Base-by-base conservation (phyloP, 1,139 yeast species). In the Debaryomycetaceae sp. region DNA sequence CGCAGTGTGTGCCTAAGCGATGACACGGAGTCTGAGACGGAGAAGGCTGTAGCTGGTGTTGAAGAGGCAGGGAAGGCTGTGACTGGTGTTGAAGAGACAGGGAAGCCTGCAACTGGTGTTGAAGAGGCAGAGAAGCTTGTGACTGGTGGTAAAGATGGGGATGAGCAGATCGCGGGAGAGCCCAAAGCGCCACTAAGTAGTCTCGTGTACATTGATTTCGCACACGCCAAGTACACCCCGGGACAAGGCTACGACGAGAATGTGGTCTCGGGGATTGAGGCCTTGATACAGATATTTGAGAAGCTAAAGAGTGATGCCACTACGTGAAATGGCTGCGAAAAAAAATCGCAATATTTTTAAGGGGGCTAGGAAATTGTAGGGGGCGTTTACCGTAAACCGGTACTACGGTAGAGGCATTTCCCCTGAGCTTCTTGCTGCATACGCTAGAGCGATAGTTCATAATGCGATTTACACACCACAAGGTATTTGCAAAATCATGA, bases 161-260 rank as follows among this genome's bases (percentile, higher is more conserved):
- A 30, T 3, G 32, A 37, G 4, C 42, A 38, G 12, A 43, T 36
- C 14, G 50, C 47, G 5, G 45, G 37, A 10, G 51, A 41, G 6
- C 47, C 42, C 4, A 51, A 43, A 7, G 45, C 55, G 11, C 56
- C 63, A 1, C 45, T 74, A 27, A 71, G 83, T 38, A 57, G 73
- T 5, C 59, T 85, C 27, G 64, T 74, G 27, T 44, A 87, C 32
- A 85, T 90, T 12, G 98, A 90, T 50, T 86, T 90, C 62, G 97
- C 96, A 1, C 97, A 87, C 49, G 73, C 96, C 0, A 68, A 61
- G 38, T 56, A 69, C 35, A 65, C 70, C 0, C 71, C 75, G 1
- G 82, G 80, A 0, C 38, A 65, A 32, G 93, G 93, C 0, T 68
- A 69, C 18, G 95, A 86, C 48, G 79, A 73, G 28, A 79, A 80